Conservation (phyloP, 2,329 filamentous ascomycete species). For the Aspergillus hiratsukae region DNA sequence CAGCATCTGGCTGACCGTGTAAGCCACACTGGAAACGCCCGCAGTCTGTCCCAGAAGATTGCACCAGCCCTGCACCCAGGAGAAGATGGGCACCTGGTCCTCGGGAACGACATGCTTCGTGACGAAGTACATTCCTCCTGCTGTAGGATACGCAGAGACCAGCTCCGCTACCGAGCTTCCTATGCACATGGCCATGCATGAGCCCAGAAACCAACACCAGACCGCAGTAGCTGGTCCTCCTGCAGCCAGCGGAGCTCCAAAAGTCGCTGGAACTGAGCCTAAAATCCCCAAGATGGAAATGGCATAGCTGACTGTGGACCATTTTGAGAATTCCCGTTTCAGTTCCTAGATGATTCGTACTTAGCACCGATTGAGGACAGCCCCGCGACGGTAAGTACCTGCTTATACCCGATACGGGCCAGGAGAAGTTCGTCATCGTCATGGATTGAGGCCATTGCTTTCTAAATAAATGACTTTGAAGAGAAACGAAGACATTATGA, state of each 20-base stretch:
- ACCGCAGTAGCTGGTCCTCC: conserved; percentile 61
- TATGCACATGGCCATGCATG: conserved; percentile 61
- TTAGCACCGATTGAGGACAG: not conserved
- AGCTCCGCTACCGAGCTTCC: conserved; percentile 62
- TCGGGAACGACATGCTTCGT: conserved; percentile 61
- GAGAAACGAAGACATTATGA: not conserved
- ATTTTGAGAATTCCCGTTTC: conserved; percentile 60
- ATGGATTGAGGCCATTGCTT: conserved; percentile 40
- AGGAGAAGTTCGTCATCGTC: conserved; percentile 59
- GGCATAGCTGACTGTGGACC: conserved; percentile 63
- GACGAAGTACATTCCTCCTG: conserved; percentile 65
- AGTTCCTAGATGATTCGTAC: conserved; percentile 46
- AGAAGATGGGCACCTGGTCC: conserved; percentile 58
- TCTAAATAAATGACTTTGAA: not conserved
- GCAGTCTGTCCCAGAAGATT: conserved; percentile 62
- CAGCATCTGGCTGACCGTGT: conserved; percentile 61
- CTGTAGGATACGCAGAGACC: conserved; percentile 63
- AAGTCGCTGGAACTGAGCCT: conserved; percentile 62
- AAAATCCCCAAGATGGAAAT: conserved; percentile 62
- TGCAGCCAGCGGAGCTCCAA: conserved; percentile 53
- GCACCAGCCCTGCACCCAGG: conserved; percentile 65
- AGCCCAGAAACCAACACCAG: conserved; percentile 63
- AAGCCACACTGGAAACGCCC: conserved; percentile 59
- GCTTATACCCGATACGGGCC: conserved; percentile 59
- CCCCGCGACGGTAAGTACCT: conserved; percentile 39